Evolutionary conservation across 1,284 basidiomycete genomes (phyloP).

Genomic region (Coniophora puteana): DNA sequence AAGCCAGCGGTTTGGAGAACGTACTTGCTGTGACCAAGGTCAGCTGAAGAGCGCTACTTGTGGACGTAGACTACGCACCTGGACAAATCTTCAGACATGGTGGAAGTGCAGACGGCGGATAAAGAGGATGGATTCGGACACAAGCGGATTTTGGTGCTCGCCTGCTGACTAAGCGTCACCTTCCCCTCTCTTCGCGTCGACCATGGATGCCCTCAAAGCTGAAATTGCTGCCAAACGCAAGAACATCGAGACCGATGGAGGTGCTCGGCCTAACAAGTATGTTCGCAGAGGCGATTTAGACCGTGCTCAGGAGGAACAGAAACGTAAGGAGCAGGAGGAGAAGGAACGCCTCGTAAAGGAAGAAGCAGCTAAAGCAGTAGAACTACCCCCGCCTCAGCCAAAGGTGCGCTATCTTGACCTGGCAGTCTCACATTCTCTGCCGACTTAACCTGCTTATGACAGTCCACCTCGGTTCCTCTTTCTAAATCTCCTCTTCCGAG

Average conservation of each 20-base stretch:
- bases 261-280: slow-evolving; percentile 69
- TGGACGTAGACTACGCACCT: slow-evolving; percentile 38
- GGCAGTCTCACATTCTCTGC: slow-evolving; percentile 17
- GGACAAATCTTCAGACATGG: slow-evolving; percentile 62
- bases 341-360: slow-evolving; percentile 29
- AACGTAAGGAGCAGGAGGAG: slow-evolving; percentile 50
- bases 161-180: slow-evolving; percentile 4
- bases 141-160: slow-evolving; percentile 26
- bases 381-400: slow-evolving; percentile 13
- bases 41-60: slow-evolving; percentile 6
- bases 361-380: slow-evolving; percentile 19
- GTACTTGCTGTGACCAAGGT: slow-evolving; percentile 58
- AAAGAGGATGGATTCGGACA: slow-evolving; percentile 32
- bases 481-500: slow-evolving; percentile 38
- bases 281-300: slow-evolving; percentile 82
- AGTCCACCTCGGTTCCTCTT: slow-evolving; percentile 38
- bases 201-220: slow-evolving; percentile 84
- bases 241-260: slow-evolving; percentile 42
- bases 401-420: slow-evolving; percentile 39
- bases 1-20: slow-evolving; percentile 84
- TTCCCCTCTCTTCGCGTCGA: neutral
- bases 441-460: slow-evolving; percentile 32
- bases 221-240: slow-evolving; percentile 90
- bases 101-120: slow-evolving; percentile 21
- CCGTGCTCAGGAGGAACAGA: slow-evolving; percentile 64